A percentile compares a stretch with the other conserved stretches of the same genome.
Evolutionary conservation across 768 basidiomycete genomes (phyloP).

Genomic region (Mrakia gelida): DNA sequence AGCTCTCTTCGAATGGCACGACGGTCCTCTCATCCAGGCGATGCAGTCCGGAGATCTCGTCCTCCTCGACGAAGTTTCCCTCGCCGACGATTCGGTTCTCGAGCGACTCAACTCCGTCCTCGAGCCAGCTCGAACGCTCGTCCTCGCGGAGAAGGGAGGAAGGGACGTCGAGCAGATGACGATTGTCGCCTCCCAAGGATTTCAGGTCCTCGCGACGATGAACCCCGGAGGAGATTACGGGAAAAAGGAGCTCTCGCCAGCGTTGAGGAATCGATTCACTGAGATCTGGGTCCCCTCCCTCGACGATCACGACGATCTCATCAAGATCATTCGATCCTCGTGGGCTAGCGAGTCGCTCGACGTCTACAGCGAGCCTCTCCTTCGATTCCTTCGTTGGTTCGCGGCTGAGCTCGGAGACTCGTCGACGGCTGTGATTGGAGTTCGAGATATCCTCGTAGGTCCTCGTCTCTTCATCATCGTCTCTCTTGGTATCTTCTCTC

Average conservation of each 20-base stretch:
- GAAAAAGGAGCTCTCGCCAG: constrained; percentile 96
- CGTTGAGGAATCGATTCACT: constrained; percentile 93
- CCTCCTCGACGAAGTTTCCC: constrained; percentile 90
- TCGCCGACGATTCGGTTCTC: constrained; percentile 96
- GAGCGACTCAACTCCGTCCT: constrained; percentile 95
- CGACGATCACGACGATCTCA: constrained; percentile 65
- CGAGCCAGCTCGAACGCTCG: constrained; percentile 81
- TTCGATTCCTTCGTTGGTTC: constrained; percentile 82
- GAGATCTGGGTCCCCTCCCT: constrained; percentile 97
- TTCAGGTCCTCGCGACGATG: constrained; percentile 96
- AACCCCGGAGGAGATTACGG: constrained; percentile 99
- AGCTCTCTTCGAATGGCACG: constrained; percentile 94
- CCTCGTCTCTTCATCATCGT: background rate
- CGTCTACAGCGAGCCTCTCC: constrained; percentile 57
- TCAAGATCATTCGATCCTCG: constrained; percentile 65
- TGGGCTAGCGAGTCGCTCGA: constrained; percentile 61
- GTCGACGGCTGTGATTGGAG: constrained; percentile 57
- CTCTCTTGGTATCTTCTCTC: background rate
- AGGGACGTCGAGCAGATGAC: constrained; percentile 62
- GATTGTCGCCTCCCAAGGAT: constrained; percentile 61
- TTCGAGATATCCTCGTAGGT: constrained; percentile 80
- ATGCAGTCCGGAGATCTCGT: constrained; percentile 83
- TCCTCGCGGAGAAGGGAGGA: constrained; percentile 88
- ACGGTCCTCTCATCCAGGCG: constrained; percentile 89
- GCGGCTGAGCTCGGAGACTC: constrained; percentile 57